Evolutionary conservation across 2,329 filamentous ascomycete species (phyloP).

Genomic region (Hymenotorrendiella dingleyae): DNA sequence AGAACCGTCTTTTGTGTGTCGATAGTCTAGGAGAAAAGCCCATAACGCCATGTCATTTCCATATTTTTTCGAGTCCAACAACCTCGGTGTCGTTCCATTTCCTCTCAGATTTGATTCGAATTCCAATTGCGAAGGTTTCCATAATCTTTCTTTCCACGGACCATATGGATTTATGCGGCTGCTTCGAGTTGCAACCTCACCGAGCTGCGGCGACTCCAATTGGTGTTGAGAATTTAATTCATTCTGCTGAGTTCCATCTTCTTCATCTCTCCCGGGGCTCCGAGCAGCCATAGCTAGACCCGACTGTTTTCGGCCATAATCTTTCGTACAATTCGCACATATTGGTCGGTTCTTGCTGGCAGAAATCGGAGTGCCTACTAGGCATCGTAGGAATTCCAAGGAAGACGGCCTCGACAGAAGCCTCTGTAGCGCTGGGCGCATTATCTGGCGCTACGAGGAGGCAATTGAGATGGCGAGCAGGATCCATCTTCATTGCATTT

Average conservation of each 20-base stretch:
- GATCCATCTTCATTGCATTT: conserved; percentile 22
- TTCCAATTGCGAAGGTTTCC: conserved; percentile 20
- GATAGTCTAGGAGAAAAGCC: conserved; percentile 35
- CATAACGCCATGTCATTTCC: conserved; percentile 32
- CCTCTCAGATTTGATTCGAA: conserved; percentile 28
- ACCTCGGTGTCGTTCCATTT: conserved; percentile 13
- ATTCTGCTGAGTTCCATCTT: too few species aligned
- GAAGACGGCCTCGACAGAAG: conserved; percentile 27
- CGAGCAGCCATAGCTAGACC: too few species aligned
- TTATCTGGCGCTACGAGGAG: conserved; percentile 11
- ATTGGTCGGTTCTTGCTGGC: background rate
- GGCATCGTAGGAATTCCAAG: conserved; percentile 21
- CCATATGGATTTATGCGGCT: too few species aligned
- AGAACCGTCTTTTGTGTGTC: conserved; percentile 35
- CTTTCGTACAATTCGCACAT: background rate
- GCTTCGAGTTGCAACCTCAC: too few species aligned
- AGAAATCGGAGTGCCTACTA: conserved; percentile 9
- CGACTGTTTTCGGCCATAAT: background rate
- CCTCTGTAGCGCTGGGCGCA: conserved; percentile 27
- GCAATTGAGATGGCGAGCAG: conserved; percentile 10
- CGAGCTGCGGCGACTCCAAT: too few species aligned
- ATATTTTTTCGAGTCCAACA: conserved; percentile 30
- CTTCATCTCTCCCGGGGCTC: too few species aligned
- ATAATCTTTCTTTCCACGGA: conserved; percentile 14
- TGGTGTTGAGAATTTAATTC: too few species aligned